Percentiles rank a stretch among this genome's conserved stretches.
phyloP scores from a whole-genome alignment of 306 rosid species.

The Prunus davidiana region DNA sequence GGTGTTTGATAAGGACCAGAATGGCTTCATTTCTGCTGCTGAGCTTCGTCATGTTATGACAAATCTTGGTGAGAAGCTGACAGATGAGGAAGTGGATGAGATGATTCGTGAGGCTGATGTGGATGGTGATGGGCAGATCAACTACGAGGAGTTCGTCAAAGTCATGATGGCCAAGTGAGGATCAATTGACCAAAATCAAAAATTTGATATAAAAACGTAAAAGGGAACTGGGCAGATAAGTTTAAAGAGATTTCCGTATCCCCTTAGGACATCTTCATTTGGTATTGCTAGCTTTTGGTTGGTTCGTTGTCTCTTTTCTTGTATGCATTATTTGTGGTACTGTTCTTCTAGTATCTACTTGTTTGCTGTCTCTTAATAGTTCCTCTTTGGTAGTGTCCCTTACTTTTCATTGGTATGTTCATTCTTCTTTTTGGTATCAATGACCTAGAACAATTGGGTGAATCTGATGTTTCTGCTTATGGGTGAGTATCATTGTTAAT shows the following conservation, averaged over 20 bases:
- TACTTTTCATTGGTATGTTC: slow-evolving; percentile 31
- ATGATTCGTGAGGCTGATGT: slow-evolving; percentile 87
- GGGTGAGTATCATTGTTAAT: slow-evolving; percentile 41
- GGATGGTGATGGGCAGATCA: slow-evolving; percentile 81
- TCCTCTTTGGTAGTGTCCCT: slow-evolving; percentile 24
- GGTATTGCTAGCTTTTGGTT: slow-evolving; percentile 55
- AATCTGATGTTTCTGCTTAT: slow-evolving; percentile 39
- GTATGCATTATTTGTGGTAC: slow-evolving; percentile 55
- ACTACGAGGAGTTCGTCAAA: slow-evolving; percentile 80
- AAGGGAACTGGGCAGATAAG: slow-evolving; percentile 51
- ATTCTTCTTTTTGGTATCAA: slow-evolving; percentile 34
- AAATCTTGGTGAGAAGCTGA: slow-evolving; percentile 84
- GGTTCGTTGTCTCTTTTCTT: slow-evolving; percentile 36
- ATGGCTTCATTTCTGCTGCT: slow-evolving; percentile 88
- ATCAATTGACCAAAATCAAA: slow-evolving; percentile 28
- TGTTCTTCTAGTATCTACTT: slow-evolving; percentile 45
- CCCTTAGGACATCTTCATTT: slow-evolving; percentile 52
- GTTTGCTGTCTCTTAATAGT: slow-evolving; percentile 32
- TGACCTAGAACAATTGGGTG: slow-evolving; percentile 51
- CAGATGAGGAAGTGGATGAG: slow-evolving; percentile 78
- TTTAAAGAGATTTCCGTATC: slow-evolving; percentile 51
- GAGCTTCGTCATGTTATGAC: slow-evolving; percentile 90
- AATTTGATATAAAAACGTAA: slow-evolving; percentile 29
- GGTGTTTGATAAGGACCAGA: slow-evolving; percentile 81
- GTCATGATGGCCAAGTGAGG: slow-evolving; percentile 87